A percentile compares a stretch with the other conserved stretches of the same genome.
phyloP scores from a whole-genome alignment of 2,329 filamentous ascomycete genomes.

The Aphanocladium album region DNA sequence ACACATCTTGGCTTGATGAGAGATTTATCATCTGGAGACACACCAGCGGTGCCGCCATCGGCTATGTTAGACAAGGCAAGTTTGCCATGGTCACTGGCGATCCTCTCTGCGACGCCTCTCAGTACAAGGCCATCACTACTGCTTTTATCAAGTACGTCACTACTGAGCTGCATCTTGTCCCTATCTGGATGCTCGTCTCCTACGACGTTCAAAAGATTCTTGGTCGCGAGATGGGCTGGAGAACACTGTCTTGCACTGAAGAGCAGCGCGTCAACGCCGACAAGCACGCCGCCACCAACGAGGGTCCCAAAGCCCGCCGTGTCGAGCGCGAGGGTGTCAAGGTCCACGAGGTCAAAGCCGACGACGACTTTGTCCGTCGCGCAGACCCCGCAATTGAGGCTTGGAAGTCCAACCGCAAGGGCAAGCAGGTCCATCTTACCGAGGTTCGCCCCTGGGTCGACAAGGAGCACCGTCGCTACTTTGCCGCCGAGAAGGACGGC shows the following conservation, averaged over 20 bases:
- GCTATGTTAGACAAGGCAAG: conserved; percentile 71
- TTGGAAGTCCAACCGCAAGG: conserved; percentile 77
- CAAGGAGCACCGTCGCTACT: conserved; percentile 76
- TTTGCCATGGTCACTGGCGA: conserved; percentile 84
- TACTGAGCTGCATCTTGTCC: conserved; percentile 64
- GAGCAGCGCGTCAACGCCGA: conserved; percentile 83
- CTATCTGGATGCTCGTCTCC: conserved; percentile 86
- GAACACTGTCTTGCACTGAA: conserved; percentile 79
- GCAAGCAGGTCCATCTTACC: conserved; percentile 81
- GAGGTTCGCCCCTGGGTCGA: conserved; percentile 88
- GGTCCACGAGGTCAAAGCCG: conserved; percentile 66
- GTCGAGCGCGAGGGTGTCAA: conserved; percentile 81
- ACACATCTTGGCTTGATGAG: conserved; percentile 89
- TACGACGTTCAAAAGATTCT: conserved; percentile 73
- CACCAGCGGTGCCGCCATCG: conserved; percentile 75
- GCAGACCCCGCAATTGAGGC: conserved; percentile 69
- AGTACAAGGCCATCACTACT: conserved; percentile 68
- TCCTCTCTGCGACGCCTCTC: conserved; percentile 73
- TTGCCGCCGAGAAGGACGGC: conserved; percentile 71
- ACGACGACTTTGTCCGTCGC: conserved; percentile 63
- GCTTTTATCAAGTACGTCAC: conserved; percentile 72
- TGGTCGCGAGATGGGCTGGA: conserved; percentile 76
- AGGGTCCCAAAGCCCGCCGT: conserved; percentile 71
- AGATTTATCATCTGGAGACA: conserved; percentile 87
- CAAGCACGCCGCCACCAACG: conserved; percentile 54